These are phyloP conservation scores for Fusarium sublunatum DNA, from an alignment of 2,329 filamentous ascomycete species.

Conservation along the genomic window DNA sequence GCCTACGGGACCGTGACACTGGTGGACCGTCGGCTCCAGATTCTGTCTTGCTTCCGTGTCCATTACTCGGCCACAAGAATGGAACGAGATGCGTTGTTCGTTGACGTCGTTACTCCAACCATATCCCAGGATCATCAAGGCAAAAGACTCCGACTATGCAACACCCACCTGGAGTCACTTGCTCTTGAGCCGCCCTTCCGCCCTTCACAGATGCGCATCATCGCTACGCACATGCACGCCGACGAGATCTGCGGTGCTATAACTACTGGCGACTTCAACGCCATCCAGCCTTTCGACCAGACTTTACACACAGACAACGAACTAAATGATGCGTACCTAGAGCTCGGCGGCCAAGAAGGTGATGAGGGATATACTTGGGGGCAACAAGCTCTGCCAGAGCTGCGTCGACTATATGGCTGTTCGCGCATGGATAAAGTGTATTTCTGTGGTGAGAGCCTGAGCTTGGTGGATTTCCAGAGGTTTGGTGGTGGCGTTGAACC, in stretches of 20 bases:
- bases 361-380: slow-evolving; percentile 68
- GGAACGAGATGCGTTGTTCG: slow-evolving; percentile 65
- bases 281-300: slow-evolving; percentile 65
- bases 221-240: slow-evolving; percentile 57
- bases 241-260: slow-evolving; percentile 54
- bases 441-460: slow-evolving; percentile 53
- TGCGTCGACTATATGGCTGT: slow-evolving; percentile 59
- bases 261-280: slow-evolving; percentile 67
- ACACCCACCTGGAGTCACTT: slow-evolving; percentile 68
- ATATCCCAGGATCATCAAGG: neutral
- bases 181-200: slow-evolving; percentile 60
- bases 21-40: slow-evolving; percentile 58
- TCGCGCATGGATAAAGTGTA: slow-evolving; percentile 66
- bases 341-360: slow-evolving; percentile 62
- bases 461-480: slow-evolving; percentile 52
- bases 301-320: slow-evolving; percentile 59
- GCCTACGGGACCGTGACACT: slow-evolving; percentile 66
- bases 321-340: slow-evolving; percentile 64
- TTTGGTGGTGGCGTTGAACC: slow-evolving; percentile 59
- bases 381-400: slow-evolving; percentile 58
- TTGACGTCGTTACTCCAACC: slow-evolving; percentile 54
- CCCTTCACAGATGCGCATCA: slow-evolving; percentile 59
- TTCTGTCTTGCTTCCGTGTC: slow-evolving; percentile 61
- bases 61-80: slow-evolving; percentile 61
- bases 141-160: slow-evolving; percentile 61